A percentile compares a stretch with the other conserved stretches of the same genome.
These are phyloP conservation scores for Barnettozyma sp. DNA, from an alignment of 805 yeast species.

Conservation along the genomic window DNA sequence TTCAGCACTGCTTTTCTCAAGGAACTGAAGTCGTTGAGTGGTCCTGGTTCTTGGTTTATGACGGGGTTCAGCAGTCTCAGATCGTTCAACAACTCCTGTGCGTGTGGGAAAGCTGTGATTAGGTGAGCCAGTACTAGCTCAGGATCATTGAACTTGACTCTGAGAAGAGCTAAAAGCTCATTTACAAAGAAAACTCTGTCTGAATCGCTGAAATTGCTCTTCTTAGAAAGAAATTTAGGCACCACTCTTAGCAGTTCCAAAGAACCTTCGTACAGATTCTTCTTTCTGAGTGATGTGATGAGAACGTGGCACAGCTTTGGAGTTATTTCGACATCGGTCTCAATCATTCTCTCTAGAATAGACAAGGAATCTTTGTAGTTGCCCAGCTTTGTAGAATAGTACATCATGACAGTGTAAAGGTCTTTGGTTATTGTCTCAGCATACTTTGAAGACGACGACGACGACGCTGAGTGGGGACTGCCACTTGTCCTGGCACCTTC, in stretches of 20 bases:
- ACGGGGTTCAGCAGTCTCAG: slow-evolving; percentile 17
- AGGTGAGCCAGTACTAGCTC: slow-evolving; percentile 21
- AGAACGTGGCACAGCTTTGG: slow-evolving; percentile 15
- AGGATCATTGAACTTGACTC: slow-evolving; percentile 17
- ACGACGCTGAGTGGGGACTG: no score
- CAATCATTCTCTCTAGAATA: slow-evolving; percentile 13
- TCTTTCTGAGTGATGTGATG: slow-evolving; percentile 15
- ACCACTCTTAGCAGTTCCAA: slow-evolving; percentile 13
- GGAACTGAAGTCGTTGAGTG: neutral
- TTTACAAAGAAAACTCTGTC: slow-evolving; percentile 8
- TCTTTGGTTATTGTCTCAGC: slow-evolving; percentile 1
- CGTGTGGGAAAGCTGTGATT: slow-evolving; percentile 14
- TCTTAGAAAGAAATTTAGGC: slow-evolving; percentile 13
- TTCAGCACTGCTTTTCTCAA: slow-evolving; percentile 7
- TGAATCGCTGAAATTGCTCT: neutral
- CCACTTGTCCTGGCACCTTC: no score
- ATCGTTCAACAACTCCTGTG: slow-evolving; percentile 11
- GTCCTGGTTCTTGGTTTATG: slow-evolving; percentile 2
- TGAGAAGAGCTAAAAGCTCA: slow-evolving; percentile 16
- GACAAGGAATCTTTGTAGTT: slow-evolving; percentile 11
- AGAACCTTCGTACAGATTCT: slow-evolving; percentile 16
- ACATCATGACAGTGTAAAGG: slow-evolving; percentile 18
- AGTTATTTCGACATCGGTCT: slow-evolving; percentile 10
- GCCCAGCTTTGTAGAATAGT: slow-evolving; percentile 13
- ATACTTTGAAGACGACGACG: no score